Conservation (phyloP, 2,329 filamentous ascomycete genomes). For the Pleurostoma richardsiae region DNA sequence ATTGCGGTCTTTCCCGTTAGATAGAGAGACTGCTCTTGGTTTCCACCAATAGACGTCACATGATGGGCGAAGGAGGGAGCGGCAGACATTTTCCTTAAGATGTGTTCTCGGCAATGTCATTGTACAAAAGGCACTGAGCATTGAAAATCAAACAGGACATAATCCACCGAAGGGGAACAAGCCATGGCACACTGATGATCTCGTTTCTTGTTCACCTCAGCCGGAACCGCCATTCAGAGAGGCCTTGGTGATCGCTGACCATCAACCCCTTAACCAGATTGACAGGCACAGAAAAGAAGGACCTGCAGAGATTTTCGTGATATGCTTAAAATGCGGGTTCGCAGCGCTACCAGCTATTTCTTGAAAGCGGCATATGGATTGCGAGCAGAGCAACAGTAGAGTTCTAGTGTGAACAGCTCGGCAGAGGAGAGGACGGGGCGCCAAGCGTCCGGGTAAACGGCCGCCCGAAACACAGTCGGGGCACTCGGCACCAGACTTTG, state of each 20-base stretch:
- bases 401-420: no score
- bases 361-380: neutral
- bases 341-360: neutral
- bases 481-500: neutral
- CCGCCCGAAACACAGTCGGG: neutral
- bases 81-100: slow-evolving; percentile 12
- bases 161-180: neutral
- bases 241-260: neutral
- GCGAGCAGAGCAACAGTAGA: no score
- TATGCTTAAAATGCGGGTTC: neutral
- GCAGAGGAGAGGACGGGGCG: no score
- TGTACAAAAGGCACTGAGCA: slow-evolving; percentile 15
- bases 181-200: neutral
- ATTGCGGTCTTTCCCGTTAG: neutral
- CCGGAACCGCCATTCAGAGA: neutral
- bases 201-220: neutral
- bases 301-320: neutral
- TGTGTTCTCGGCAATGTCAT: slow-evolving; percentile 11
- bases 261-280: neutral
- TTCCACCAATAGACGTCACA: slow-evolving; percentile 7
- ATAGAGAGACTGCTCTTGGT: neutral
- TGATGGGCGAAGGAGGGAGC: neutral
- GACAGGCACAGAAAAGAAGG: neutral
- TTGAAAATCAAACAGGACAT: slow-evolving; percentile 8
- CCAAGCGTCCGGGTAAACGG: no score